Percentiles rank a stretch among this genome's conserved stretches.
Conservation (phyloP, 768 basidiomycete species). For the Dioszegia hungarica region DNA sequence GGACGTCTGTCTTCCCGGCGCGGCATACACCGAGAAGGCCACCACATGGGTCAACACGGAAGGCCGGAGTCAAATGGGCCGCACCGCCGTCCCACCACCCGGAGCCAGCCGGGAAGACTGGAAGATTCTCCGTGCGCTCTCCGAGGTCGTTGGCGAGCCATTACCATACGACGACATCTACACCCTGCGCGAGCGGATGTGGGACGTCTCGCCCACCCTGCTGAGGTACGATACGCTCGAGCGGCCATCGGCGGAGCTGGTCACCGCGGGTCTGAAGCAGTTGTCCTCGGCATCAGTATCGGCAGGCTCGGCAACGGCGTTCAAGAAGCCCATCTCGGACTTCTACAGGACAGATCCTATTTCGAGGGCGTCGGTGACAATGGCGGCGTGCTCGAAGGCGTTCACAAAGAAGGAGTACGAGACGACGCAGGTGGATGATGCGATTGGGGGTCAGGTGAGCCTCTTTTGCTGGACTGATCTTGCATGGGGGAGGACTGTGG, state of each 20-base stretch:
- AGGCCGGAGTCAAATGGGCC: conserved; percentile 81
- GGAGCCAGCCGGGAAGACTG: conserved; percentile 93
- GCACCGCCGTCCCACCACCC: conserved; percentile 89
- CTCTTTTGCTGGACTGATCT: too few species aligned
- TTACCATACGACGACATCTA: conserved; percentile 87
- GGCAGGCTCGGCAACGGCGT: conserved; percentile 50
- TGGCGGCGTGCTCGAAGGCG: conserved; percentile 87
- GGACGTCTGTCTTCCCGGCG: conserved; percentile 89
- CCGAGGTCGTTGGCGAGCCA: conserved; percentile 73
- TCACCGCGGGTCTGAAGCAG: conserved; percentile 63
- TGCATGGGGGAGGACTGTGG: neutral
- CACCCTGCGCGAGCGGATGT: conserved; percentile 81
- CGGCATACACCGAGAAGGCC: conserved; percentile 89
- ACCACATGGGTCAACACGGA: conserved; percentile 97
- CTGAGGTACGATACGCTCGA: conserved; percentile 80
- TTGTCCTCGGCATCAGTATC: conserved; percentile 55
- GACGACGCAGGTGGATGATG: conserved; percentile 26
- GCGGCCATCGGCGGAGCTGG: conserved; percentile 66
- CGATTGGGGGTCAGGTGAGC: conserved; percentile 35
- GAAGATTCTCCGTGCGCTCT: conserved; percentile 91
- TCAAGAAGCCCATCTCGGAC: conserved; percentile 78
- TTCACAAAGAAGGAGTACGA: conserved; percentile 60
- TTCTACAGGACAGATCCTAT: conserved; percentile 97
- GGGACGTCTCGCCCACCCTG: conserved; percentile 89
- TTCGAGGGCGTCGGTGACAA: conserved; percentile 86